These are phyloP conservation scores for Tephrocybe sp. DNA, from an alignment of 768 basidiomycete species.

Conservation along the genomic window DNA sequence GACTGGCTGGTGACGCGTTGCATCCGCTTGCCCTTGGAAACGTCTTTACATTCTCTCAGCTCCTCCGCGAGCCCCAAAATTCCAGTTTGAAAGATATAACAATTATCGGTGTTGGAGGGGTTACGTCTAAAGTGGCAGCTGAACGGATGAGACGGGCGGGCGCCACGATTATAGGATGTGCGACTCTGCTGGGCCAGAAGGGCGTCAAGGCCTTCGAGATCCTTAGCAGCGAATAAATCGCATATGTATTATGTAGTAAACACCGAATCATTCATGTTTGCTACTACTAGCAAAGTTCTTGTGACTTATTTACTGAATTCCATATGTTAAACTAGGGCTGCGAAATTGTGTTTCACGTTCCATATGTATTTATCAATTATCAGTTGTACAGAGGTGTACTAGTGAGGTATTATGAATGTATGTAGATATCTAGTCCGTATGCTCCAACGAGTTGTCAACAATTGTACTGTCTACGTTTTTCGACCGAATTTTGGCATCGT, in stretches of 20 bases:
- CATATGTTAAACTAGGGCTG: no score
- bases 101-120: slow-evolving; percentile 83
- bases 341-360: no score
- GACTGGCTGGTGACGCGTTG: slow-evolving; percentile 72
- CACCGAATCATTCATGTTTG: no score
- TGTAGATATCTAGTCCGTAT: not conserved
- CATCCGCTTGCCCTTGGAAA: slow-evolving; percentile 80
- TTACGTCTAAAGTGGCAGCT: slow-evolving; percentile 57
- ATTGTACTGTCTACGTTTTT: slow-evolving; percentile 5
- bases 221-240: slow-evolving; percentile 19
- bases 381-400: no score
- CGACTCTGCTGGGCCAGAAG: slow-evolving; percentile 50
- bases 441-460: slow-evolving; percentile 3
- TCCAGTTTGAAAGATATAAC: slow-evolving; percentile 44
- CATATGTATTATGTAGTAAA: slow-evolving; percentile 6
- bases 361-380: no score
- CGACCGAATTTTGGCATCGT: slow-evolving; percentile 34
- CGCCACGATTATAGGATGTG: slow-evolving; percentile 65
- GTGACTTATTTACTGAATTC: no score
- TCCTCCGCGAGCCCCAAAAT: slow-evolving; percentile 41
- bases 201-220: slow-evolving; percentile 54
- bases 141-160: slow-evolving; percentile 73
- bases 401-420: not conserved
- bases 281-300: no score
- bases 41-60: slow-evolving; percentile 56